These are phyloP conservation scores for Dactylellina parvicollis DNA, from an alignment of 2,329 filamentous ascomycete genomes.

Conservation along the genomic window DNA sequence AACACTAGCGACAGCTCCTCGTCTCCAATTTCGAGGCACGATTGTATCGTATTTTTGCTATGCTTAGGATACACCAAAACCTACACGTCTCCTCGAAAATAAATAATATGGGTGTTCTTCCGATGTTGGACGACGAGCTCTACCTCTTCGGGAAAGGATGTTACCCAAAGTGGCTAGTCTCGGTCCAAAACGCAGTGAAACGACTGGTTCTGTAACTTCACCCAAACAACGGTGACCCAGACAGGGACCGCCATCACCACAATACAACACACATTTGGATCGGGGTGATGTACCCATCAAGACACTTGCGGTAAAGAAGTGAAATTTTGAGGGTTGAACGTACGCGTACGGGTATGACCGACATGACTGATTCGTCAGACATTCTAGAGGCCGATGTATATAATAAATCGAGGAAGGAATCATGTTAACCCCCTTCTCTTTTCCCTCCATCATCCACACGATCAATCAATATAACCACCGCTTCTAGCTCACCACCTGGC, in stretches of 20 bases:
- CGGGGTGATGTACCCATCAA: background rate
- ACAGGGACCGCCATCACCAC: constrained; percentile 7
- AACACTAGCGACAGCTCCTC: too few species aligned
- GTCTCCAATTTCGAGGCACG: too few species aligned
- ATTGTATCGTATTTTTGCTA: too few species aligned
- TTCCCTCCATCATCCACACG: background rate
- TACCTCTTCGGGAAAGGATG: background rate
- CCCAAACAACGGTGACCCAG: background rate
- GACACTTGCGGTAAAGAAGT: background rate
- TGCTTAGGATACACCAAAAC: too few species aligned
- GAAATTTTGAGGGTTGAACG: background rate
- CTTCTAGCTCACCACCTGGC: background rate
- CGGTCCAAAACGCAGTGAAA: constrained; percentile 5
- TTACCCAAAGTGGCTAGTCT: background rate
- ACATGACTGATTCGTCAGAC: background rate
- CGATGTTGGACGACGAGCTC: background rate
- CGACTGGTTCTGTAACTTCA: constrained; percentile 4
- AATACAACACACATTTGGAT: background rate
- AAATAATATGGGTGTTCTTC: too few species aligned
- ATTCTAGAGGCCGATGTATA: background rate
- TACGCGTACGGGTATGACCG: too few species aligned
- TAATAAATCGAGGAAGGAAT: background rate
- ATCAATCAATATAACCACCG: background rate
- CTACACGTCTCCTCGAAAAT: too few species aligned
- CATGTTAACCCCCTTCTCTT: background rate